Base-by-base conservation (phyloP, 2,329 filamentous ascomycete genomes). In the Alternaria sp. region DNA sequence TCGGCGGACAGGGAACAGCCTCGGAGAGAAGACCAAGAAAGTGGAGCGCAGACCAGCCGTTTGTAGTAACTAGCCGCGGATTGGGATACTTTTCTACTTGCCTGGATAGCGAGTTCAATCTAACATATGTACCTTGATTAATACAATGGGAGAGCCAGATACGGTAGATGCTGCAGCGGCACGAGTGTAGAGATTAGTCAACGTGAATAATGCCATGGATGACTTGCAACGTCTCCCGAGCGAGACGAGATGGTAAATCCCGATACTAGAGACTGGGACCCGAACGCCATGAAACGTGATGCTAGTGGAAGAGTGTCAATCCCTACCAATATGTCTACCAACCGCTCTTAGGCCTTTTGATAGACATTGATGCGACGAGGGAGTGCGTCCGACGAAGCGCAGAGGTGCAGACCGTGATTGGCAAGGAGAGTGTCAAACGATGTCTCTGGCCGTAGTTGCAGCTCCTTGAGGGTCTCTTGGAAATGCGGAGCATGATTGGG, bases 311-410 rank as follows among this genome's bases (percentile, higher is more conserved):
- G 49, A 53, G 4, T 37, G 30, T 41, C 23, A 11, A 59, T 37
- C 50, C 56, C 33, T 63, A 65, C 47, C 62, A 26, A 58, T 60
- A 60, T 26, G 44, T 60, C 15, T 26, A 58, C 30, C 33, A 6
- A 25, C 14, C 21, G 30, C 44, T 15, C 7, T 73, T 58, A 75
- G 44, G 61, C 56, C 68, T 75, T 80, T 61, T 70, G 75, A 68
- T 79, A 79, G 18, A 80, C 68, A 63, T 65, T 72, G 65, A 80
- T 77, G 49, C 68, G 73, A 20, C 77, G 77, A 43, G 75, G 74
- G 49, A 79, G 65, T 37, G 63, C 71, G 54, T 71, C 66, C 25
- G 76, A 78, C 49, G 74, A 75, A 53, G 68, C 71, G 63, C 65
- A 72, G 45, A 76, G 71, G 58, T 56, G 55, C 28, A 79, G 60